A percentile compares a stretch with the other conserved stretches of the same genome.
Evolutionary conservation across 495 filamentous ascomycete species (phyloP).

Genomic region (Evansstolkia leycettana): DNA sequence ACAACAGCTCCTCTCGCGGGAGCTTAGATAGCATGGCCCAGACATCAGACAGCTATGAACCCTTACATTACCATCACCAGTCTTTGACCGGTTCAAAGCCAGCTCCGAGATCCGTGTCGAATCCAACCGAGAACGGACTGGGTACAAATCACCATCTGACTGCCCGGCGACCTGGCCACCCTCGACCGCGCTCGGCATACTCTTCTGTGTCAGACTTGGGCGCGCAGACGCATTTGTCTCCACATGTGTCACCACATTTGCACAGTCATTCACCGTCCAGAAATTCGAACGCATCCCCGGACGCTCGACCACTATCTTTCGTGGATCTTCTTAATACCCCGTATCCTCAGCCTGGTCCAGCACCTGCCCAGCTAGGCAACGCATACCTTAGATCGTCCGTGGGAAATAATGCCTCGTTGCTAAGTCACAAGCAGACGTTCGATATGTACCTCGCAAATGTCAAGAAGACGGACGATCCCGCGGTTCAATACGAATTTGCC

Average conservation of each 20-base stretch:
- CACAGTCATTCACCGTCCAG: constrained; percentile 45
- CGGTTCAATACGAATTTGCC: constrained; percentile 88
- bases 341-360: constrained; percentile 76
- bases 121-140: neutral
- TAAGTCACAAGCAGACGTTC: constrained; percentile 82
- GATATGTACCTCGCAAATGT: constrained; percentile 96
- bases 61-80: constrained; percentile 40
- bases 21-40: constrained; percentile 27
- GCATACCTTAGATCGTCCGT: constrained; percentile 62
- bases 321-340: constrained; percentile 78
- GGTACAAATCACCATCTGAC: constrained; percentile 30
- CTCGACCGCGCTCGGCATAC: constrained; percentile 59
- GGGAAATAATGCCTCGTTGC: constrained; percentile 75
- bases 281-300: constrained; percentile 54
- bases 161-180: constrained; percentile 41
- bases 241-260: constrained; percentile 35
- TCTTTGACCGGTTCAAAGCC: constrained; percentile 15
- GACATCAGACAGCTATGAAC: constrained; percentile 26
- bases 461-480: constrained; percentile 85
- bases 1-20: constrained; percentile 24
- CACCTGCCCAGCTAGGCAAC: constrained; percentile 59
- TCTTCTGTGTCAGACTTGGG: constrained; percentile 57
- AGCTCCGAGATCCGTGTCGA: constrained; percentile 5
- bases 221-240: constrained; percentile 44
- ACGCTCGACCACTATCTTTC: constrained; percentile 68